Base-by-base conservation (phyloP, 192 early-diverging fungal species). In the Radiomyces spectabilis region DNA sequence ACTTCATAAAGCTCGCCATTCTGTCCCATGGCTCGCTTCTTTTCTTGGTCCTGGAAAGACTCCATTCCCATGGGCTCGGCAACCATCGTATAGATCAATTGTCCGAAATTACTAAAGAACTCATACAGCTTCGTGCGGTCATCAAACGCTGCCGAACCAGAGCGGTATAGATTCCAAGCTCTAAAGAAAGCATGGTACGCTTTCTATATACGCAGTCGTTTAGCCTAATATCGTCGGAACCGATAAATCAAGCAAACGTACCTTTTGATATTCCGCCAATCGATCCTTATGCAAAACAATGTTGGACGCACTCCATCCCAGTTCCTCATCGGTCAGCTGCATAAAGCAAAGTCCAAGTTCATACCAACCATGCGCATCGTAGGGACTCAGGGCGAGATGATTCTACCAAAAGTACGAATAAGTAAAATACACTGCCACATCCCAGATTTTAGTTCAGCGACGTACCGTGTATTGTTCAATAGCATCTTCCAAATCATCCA, bases 311-410 rank as follows among this genome's bases (percentile, higher is more conserved):
- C 71, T 87, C 58, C 73, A 79, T 16, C 66, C 63, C 29, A 91
- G 51, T 32, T 77, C 72, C 62, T 88, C 88, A 47, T 87, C 79
- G 9, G 82, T 78, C 29, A 85, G 43, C 21, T 73, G 66, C 39
- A 67, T 54, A 61, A 78, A 84, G 45, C 73, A 79, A 24, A 51
- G 51, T 30, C 72, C 88, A 2, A 87, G 65, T 18, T 74, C 71
- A 51, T 84, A 68, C 88, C 88, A 91, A 3, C 80, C 77, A 34
- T 80, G 68, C 44, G 75, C 69, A 27, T 73, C 66, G 16, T 61
- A 43, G 3, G 85, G 84, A 38, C 79, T 76, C 25, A 83, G 55
- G 55, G 66, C 68, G 29, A 85, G 45, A 55, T 89, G 71, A 34
- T 41, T 48, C 64, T 66, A 43, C n/a, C 26, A 19, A 41, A 16